Base-by-base conservation (phyloP, 345 rosid genomes). In the Passiflora organensis region DNA sequence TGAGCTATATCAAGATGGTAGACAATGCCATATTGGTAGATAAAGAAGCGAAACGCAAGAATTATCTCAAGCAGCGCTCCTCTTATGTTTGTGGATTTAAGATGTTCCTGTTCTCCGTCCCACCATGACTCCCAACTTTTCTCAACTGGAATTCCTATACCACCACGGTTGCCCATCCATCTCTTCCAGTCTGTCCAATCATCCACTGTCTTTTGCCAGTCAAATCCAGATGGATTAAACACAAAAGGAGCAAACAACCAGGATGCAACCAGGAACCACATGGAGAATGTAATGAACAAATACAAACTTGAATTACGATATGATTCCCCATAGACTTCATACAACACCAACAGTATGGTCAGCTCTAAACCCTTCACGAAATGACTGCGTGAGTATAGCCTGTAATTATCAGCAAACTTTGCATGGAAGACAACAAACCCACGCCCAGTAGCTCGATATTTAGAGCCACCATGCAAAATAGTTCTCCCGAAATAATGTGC, bases 121-220 rank as follows among this genome's bases (percentile, higher is more conserved):
- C 97, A 86, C 99, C 99, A 93, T 5, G 97, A 93, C 66, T 93
- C 97, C 99, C 99, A 93, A 67, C 99, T 89, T 60, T 67, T 77
- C 3, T 82, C 79, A 5, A 62, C 46, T 2, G 52, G 69, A 17
- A 93, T 93, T 52, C 96, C 97, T 13, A 89, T 93, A 52, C 97
- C 88, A 60, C 99, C 96, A 0, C 85, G 86, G 72, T 86, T 86
- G 16, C 96, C 95, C 97, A 89, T 89, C 97, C 99, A 89, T 55
- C 96, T 61, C 68, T 86, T 93, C 99, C 99, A 93, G 65, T 93
- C 91, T 20, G 94, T 84, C 99, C 99, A 84, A 65, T 93, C 97
- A 56, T 89, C 96, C 64, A 79, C 91, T 0, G 95, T 86, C 72
- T 93, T 93, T 59, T 93, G 99, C 99, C 99, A 80, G 60, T 93